These are phyloP conservation scores for Eucalyptus lansdowneana DNA, from an alignment of 345 rosid species.

Conservation along the genomic window DNA sequence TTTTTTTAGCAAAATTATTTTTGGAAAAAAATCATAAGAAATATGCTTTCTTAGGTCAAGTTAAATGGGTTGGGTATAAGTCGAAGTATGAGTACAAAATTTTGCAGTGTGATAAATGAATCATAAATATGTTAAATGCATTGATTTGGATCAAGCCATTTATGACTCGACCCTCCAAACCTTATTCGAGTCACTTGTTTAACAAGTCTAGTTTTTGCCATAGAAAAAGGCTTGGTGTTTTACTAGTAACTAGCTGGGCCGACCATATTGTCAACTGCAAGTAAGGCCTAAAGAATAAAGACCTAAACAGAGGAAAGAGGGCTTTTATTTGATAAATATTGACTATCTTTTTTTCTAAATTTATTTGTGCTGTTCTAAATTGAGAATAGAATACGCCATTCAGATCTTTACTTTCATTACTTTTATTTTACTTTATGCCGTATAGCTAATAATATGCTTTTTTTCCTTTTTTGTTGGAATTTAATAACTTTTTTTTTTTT, in stretches of 20 bases:
- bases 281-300: background rate
- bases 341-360: background rate
- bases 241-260: background rate
- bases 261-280: background rate
- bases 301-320: background rate
- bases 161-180: too few relatives aligned
- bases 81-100: too few relatives aligned
- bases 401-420: background rate
- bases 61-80: too few relatives aligned
- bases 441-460: background rate
- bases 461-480: background rate
- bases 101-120: too few relatives aligned
- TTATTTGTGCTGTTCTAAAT: too few relatives aligned
- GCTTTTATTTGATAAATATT: background rate
- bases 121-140: accelerated
- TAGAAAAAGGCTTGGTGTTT: background rate
- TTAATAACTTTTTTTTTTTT: background rate
- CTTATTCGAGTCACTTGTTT: accelerated
- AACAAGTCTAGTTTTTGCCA: background rate
- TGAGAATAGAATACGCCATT: background rate
- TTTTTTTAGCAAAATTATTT: too few relatives aligned
- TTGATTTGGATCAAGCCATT: too few relatives aligned
- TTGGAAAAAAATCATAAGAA: too few relatives aligned
- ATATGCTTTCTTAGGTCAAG: too few relatives aligned
- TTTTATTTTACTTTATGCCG: background rate